These are phyloP conservation scores for Trichosanthes truncata DNA, from an alignment of 306 rosid genomes.

Conservation along the genomic window DNA sequence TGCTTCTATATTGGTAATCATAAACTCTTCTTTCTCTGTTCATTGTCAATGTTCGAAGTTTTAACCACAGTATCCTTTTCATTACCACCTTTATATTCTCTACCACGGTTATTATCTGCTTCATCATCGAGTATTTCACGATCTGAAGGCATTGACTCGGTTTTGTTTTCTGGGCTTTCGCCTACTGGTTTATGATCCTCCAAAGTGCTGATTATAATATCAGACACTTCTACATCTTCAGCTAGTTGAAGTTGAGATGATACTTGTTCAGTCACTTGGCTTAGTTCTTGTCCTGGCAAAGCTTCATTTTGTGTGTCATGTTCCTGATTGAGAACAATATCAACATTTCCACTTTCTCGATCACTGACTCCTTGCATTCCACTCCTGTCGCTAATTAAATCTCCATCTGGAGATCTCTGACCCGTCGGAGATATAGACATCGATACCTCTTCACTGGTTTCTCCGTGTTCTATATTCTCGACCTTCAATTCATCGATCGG, in stretches of 20 bases:
- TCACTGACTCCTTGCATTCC: slow-evolving; percentile 14
- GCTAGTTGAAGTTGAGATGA: slow-evolving; percentile 20
- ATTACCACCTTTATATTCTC: neutral
- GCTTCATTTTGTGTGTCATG: slow-evolving; percentile 18
- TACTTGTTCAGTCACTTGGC: slow-evolving; percentile 22
- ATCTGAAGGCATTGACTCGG: slow-evolving; percentile 15
- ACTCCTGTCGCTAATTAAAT: neutral
- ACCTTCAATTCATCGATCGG: neutral
- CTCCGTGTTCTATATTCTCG: neutral
- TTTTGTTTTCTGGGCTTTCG: slow-evolving; percentile 7
- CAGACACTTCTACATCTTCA: slow-evolving; percentile 18
- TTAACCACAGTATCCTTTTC: neutral
- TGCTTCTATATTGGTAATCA: neutral
- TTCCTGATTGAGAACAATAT: slow-evolving; percentile 1
- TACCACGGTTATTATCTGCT: neutral
- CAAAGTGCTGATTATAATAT: neutral
- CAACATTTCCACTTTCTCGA: slow-evolving; percentile 10
- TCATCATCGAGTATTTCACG: neutral
- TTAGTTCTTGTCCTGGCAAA: slow-evolving; percentile 7
- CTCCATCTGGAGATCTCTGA: slow-evolving; percentile 2
- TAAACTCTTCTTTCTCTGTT: neutral
- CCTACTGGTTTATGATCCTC: slow-evolving; percentile 9
- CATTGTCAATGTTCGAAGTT: neutral
- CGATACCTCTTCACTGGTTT: neutral
- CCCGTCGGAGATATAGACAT: neutral